Conservation (phyloP, 257 asterid genomes). For the Scutellaria galericulata region DNA sequence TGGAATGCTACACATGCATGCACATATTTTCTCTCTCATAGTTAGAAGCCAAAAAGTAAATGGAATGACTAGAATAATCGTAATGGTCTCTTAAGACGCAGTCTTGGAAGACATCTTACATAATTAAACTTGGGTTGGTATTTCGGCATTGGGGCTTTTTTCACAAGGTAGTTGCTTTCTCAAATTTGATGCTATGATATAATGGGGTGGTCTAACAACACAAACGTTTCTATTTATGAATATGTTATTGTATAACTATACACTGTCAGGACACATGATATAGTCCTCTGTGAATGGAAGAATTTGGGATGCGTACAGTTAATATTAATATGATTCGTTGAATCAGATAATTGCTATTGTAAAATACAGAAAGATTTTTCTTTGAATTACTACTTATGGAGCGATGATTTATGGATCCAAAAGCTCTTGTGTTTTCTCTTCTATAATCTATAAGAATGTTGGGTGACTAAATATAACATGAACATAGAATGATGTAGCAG, state of each 20-base stretch:
- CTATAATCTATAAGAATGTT: too few relatives aligned
- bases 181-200: background rate
- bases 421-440: too few relatives aligned
- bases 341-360: constrained; percentile 4
- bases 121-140: background rate
- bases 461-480: too few relatives aligned
- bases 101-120: background rate
- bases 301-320: background rate
- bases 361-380: background rate
- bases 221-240: background rate
- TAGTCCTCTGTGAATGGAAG: background rate
- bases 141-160: background rate
- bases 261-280: constrained; percentile 1
- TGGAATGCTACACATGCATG: constrained; percentile 2
- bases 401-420: background rate
- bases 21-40: background rate
- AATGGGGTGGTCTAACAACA: background rate
- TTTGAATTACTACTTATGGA: background rate
- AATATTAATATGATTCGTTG: background rate
- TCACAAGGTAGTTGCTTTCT: constrained; percentile 11
- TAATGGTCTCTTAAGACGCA: background rate
- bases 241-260: background rate
- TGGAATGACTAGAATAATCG: too few relatives aligned
- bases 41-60: background rate
- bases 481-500: too few relatives aligned